Evolutionary conservation across 169 alveolate species (phyloP).

Genomic region (Plasmodium cynomolgi): DNA sequence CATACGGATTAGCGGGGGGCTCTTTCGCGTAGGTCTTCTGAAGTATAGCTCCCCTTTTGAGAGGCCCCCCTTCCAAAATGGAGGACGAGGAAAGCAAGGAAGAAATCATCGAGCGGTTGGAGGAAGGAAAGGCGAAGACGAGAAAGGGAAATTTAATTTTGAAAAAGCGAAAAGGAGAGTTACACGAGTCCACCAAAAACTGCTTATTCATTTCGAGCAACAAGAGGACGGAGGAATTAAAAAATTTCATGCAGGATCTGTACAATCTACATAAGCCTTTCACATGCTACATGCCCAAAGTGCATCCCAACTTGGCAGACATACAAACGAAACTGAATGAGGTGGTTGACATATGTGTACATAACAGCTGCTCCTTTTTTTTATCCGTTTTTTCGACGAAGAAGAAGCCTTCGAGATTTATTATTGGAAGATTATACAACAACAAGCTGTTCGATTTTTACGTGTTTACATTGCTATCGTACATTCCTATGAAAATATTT

Average conservation of each 20-base stretch:
- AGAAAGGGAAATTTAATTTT: slow-evolving; percentile 41
- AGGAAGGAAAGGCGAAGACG: slow-evolving; percentile 26
- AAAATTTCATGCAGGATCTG: slow-evolving; percentile 43
- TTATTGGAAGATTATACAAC: slow-evolving; percentile 35
- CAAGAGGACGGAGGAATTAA: slow-evolving; percentile 35
- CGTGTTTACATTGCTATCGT: slow-evolving; percentile 17
- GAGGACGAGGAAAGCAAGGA: slow-evolving; percentile 24
- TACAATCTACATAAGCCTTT: slow-evolving; percentile 27
- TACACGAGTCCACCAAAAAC: slow-evolving; percentile 21
- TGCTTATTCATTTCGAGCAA: slow-evolving; percentile 47
- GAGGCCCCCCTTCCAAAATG: not conserved
- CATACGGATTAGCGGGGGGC: not conserved
- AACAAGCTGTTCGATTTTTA: slow-evolving; percentile 31
- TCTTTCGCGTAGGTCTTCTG: not conserved
- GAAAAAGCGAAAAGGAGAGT: slow-evolving; percentile 53
- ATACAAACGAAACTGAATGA: slow-evolving; percentile 4
- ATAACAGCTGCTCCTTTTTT: slow-evolving; percentile 46
- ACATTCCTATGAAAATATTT: slow-evolving; percentile 23
- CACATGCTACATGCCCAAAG: slow-evolving; percentile 65
- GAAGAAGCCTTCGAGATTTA: slow-evolving; percentile 48
- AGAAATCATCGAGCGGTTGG: slow-evolving; percentile 4
- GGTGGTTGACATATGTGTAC: slow-evolving; percentile 39
- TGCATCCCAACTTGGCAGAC: slow-evolving; percentile 16
- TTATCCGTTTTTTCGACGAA: slow-evolving; percentile 42
- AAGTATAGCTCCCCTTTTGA: not conserved